A percentile compares a stretch with the other conserved stretches of the same genome.
These are phyloP conservation scores for Eucalyptus sp. DNA, from an alignment of 345 rosid genomes.

Conservation along the genomic window DNA sequence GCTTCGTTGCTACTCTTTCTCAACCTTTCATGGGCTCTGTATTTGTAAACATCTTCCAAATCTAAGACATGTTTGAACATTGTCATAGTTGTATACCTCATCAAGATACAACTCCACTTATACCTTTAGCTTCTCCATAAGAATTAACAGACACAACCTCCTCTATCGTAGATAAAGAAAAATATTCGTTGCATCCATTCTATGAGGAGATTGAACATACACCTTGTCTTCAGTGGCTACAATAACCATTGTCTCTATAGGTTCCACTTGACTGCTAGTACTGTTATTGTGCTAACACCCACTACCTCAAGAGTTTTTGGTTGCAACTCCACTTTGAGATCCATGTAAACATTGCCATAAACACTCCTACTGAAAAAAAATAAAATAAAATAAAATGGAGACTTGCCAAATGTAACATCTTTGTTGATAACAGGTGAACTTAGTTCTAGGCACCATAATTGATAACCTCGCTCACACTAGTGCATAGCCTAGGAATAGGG, in stretches of 20 bases:
- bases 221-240: background rate
- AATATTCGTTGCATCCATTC: background rate
- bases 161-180: background rate
- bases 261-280: background rate
- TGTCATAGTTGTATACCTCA: background rate
- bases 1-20: background rate
- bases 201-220: background rate
- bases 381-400: fast-evolving
- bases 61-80: background rate
- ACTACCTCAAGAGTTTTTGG: background rate
- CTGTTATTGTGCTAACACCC: background rate
- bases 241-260: background rate
- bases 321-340: background rate
- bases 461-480: background rate
- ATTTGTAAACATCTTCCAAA: background rate
- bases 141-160: background rate
- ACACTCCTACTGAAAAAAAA: background rate
- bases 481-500: background rate
- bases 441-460: background rate
- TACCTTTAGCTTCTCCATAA: background rate
- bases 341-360: background rate
- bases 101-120: background rate
- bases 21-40: background rate
- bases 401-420: background rate
- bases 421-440: background rate